Evolutionary conservation across 768 basidiomycete genomes (phyloP).

Genomic region (Lactarius tabidus): DNA sequence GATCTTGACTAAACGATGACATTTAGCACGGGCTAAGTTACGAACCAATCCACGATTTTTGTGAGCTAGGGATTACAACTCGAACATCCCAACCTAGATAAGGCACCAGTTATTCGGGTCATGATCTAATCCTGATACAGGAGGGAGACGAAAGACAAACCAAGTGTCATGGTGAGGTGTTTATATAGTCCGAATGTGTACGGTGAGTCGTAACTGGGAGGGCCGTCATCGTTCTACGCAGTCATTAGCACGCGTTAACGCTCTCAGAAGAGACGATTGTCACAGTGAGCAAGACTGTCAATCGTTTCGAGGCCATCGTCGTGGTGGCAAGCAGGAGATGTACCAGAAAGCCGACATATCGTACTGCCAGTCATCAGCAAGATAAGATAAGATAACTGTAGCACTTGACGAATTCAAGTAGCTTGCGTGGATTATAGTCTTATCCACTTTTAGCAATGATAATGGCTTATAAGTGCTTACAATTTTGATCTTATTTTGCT

Average conservation of each 20-base stretch:
- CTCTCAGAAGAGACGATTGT: conserved; percentile 11
- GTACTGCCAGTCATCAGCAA: not conserved
- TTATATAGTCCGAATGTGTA: conserved; percentile 70
- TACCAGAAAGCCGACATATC: not conserved
- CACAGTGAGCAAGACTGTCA: conserved; percentile 43
- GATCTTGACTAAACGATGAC: not conserved
- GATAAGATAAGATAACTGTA: too few relatives aligned
- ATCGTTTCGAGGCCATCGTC: conserved; percentile 29
- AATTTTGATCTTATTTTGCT: too few relatives aligned
- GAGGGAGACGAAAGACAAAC: conserved; percentile 36
- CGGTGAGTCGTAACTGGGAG: conserved; percentile 68
- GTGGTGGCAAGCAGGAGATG: not conserved
- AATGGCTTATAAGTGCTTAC: too few relatives aligned
- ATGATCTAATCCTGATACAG: not conserved
- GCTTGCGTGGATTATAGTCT: too few relatives aligned
- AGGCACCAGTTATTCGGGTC: conserved; percentile 3
- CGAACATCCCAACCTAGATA: conserved; percentile 69
- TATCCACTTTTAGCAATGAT: too few relatives aligned
- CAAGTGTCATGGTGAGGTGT: conserved; percentile 53
- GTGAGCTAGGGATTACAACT: conserved; percentile 74
- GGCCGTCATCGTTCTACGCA: conserved; percentile 80
- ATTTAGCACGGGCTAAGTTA: not conserved
- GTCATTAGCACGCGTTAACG: conserved; percentile 4
- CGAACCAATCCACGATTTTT: conserved; percentile 86
- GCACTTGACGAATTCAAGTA: too few relatives aligned